A percentile compares a stretch with the other conserved stretches of the same genome.
phyloP scores from a whole-genome alignment of 441 rosid genomes.

The Croton setiger region DNA sequence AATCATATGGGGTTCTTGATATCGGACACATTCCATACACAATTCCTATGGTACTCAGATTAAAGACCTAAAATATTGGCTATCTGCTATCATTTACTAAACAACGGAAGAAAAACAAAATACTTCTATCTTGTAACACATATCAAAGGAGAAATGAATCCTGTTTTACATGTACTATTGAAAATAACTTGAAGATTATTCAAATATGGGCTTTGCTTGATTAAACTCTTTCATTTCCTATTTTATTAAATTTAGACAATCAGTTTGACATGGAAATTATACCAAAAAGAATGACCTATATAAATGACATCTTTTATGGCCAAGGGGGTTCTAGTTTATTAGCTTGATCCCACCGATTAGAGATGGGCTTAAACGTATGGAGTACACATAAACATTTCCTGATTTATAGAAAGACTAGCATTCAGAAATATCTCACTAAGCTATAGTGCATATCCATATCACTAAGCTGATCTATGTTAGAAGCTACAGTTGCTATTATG shows the following conservation, averaged over 20 bases:
- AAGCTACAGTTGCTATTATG: neutral
- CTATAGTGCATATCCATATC: neutral
- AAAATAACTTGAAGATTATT: neutral
- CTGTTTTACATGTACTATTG: neutral
- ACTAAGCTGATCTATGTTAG: no score
- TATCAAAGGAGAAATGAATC: neutral
- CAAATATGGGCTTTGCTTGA: neutral
- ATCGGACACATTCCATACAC: neutral
- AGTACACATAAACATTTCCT: neutral
- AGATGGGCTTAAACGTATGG: neutral
- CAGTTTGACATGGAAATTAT: neutral
- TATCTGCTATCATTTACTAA: neutral
- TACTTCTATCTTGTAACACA: neutral
- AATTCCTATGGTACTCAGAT: neutral
- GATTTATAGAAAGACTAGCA: neutral
- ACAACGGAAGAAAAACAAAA: neutral
- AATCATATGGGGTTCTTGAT: neutral
- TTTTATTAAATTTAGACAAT: neutral
- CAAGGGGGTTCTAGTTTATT: neutral
- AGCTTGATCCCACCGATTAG: neutral
- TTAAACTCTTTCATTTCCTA: neutral
- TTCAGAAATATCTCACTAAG: neutral
- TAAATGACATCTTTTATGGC: neutral
- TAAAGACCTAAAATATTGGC: neutral
- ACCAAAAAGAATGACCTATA: neutral